phyloP scores from a whole-genome alignment of 2,329 filamentous ascomycete species.

The Lasiodiplodia sp. region DNA sequence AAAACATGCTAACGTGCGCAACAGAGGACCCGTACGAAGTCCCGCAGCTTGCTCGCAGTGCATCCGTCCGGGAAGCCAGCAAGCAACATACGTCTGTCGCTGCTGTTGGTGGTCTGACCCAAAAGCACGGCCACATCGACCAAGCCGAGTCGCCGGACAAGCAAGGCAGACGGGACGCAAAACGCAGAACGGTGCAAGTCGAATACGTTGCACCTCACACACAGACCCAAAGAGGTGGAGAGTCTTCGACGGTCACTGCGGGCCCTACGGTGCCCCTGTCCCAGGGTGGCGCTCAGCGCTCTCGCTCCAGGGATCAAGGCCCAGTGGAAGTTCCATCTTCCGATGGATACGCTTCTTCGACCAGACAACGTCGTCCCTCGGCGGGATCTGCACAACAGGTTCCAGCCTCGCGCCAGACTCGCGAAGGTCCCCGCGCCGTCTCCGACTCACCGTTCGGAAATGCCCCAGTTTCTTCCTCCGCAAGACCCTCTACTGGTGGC shows the following conservation, averaged over 20 bases:
- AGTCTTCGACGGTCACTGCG: constrained; percentile 42
- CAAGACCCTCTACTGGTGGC: constrained; percentile 80
- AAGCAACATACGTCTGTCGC: constrained; percentile 65
- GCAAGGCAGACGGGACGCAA: constrained; percentile 79
- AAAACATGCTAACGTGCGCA: constrained; percentile 32
- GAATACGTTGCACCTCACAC: constrained; percentile 95
- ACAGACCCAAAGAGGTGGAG: constrained; percentile 77
- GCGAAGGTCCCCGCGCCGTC: constrained; percentile 59
- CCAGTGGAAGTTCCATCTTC: constrained; percentile 53
- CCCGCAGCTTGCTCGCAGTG: constrained; percentile 77
- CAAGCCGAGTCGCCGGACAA: constrained; percentile 68
- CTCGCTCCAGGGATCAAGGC: constrained; percentile 63
- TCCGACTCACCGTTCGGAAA: constrained; percentile 54
- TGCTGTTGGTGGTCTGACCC: constrained; percentile 67
- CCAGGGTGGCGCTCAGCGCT: constrained; percentile 51
- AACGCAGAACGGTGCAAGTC: constrained; percentile 93
- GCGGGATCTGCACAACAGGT: constrained; percentile 33
- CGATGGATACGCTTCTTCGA: constrained; percentile 46
- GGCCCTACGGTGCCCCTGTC: constrained; percentile 29
- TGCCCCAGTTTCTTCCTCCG: constrained; percentile 52
- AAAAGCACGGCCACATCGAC: constrained; percentile 78
- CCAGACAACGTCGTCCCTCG: constrained; percentile 34
- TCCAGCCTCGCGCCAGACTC: constrained; percentile 46
- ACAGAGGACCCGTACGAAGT: constrained; percentile 63
- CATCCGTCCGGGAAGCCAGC: constrained; percentile 86